Base-by-base conservation (phyloP, 1,284 basidiomycete species). In the Tylopilus orsonianus region DNA sequence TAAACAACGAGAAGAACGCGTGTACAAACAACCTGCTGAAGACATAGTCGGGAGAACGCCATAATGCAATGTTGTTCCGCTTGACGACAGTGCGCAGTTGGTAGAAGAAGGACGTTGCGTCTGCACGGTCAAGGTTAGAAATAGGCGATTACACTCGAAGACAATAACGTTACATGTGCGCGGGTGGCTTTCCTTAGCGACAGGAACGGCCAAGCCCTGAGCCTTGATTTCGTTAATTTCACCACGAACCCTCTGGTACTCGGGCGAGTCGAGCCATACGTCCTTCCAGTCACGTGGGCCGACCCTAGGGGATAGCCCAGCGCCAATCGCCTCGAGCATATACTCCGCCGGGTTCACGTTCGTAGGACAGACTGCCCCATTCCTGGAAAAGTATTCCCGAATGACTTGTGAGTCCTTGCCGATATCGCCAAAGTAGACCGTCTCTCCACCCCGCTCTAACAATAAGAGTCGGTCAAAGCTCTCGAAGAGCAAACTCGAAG, bases 21-120 rank as follows among this genome's bases (percentile, higher is more conserved):
- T 87, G 85, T 6, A 87, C 80, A 68, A 93, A 92, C 37, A 94
- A 73, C 42, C 93, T 82, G 39, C 85, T 93, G 73, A 88, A 90
- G 48, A 83, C 80, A 62, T 92, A 93, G 55, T 93, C 83, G 0
- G 89, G 83, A 13, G 83, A 90, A 49, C 93, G 76, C 88, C 89
- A 95, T 26, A 93, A 75, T 2, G 90, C 83, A 20, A 76, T 65
- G 63, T 86, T 85, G 62, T 93, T 93, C 42, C 94, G 77, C 29
- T 72, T 55, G 13, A 87, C 76, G 44, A 96, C 91, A 6, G 79
- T 76, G 64, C 79, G 78, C 57, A 97, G 73, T 69, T 97, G 94
- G 63, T 85, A 87, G 51, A 74, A 65, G 73, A 92, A 88, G 0
- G 85, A 77, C 0, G 92, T 90, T 0, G 93, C 86, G 62, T 87